Conservation (phyloP, 108 stramenopile genomes). For the Pseudonitzschia multiseries region DNA sequence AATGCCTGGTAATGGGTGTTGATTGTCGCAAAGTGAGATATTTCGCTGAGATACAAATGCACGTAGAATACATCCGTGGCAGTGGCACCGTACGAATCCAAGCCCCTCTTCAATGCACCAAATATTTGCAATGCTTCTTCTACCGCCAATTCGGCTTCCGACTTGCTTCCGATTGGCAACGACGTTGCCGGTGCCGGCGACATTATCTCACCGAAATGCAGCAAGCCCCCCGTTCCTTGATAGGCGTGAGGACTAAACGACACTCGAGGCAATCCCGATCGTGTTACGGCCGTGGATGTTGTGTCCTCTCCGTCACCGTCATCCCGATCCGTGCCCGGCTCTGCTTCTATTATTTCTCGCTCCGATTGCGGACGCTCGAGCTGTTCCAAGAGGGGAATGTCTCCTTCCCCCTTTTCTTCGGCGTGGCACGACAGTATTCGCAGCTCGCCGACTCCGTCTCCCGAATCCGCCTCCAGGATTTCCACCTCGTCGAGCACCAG, state of each 20-base stretch:
- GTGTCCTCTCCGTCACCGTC: not conserved
- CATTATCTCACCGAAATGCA: constrained; percentile 71
- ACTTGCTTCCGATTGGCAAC: constrained; percentile 10
- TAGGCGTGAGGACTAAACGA: constrained; percentile 48
- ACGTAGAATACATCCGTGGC: constrained; percentile 87
- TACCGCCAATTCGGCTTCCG: constrained; percentile 66
- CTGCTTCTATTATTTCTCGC: not conserved
- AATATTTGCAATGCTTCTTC: constrained; percentile 57
- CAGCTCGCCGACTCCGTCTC: constrained; percentile 83
- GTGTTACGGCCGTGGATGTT: not conserved
- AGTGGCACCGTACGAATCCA: constrained; percentile 42
- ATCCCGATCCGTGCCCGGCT: not conserved
- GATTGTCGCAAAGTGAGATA: constrained; percentile 86
- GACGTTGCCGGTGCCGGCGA: constrained; percentile 48
- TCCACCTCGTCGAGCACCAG: constrained; percentile 84
- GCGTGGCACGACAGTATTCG: constrained; percentile 75
- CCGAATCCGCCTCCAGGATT: constrained; percentile 63
- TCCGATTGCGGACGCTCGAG: not conserved
- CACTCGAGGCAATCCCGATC: not conserved
- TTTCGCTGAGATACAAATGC: constrained; percentile 90
- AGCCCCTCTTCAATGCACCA: constrained; percentile 32
- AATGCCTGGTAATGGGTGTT: constrained; percentile 86
- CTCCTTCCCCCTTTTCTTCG: constrained; percentile 57
- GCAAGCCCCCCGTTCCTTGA: constrained; percentile 59
- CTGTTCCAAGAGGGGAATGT: constrained; percentile 14